A percentile compares a stretch with the other conserved stretches of the same genome.
phyloP scores from a whole-genome alignment of 129 eudicot species.

The Artemisia tridentata region DNA sequence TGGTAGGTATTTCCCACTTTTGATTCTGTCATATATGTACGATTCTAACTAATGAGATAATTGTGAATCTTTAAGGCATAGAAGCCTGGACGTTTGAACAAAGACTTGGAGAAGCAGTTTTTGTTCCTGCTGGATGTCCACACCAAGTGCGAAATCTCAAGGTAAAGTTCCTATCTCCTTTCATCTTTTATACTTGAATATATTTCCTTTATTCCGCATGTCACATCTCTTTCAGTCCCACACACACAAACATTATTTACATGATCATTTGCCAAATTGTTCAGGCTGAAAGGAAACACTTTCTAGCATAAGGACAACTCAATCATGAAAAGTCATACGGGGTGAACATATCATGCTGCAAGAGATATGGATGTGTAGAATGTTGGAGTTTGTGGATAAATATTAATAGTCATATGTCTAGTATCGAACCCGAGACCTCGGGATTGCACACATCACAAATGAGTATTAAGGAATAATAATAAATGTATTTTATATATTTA shows the following conservation, averaged over 20 bases:
- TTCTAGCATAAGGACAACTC: conserved; percentile 10
- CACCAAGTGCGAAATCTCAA: conserved; percentile 86
- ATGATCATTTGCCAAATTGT: conserved; percentile 4
- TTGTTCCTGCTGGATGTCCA: too few species aligned
- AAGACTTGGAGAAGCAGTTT: conserved; percentile 86
- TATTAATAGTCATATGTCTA: too few species aligned
- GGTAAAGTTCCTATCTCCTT: conserved; percentile 39
- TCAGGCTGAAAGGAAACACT: not conserved
- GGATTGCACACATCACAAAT: too few species aligned
- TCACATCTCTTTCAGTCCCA: not conserved
- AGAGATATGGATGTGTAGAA: not conserved
- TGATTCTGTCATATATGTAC: too few species aligned
- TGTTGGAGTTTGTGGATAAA: too few species aligned
- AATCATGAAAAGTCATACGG: not conserved
- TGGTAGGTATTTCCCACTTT: too few species aligned
- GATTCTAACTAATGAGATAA: too few species aligned
- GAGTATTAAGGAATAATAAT: too few species aligned
- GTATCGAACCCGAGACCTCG: too few species aligned
- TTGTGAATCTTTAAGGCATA: too few species aligned
- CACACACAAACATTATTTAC: not conserved
- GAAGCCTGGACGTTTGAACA: conserved; percentile 94
- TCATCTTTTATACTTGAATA: not conserved
- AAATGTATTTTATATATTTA: too few species aligned
- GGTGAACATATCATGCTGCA: not conserved
- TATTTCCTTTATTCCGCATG: not conserved